These are phyloP conservation scores for Aspergillus tamarii DNA, from an alignment of 2,329 filamentous ascomycete species.

Conservation along the genomic window DNA sequence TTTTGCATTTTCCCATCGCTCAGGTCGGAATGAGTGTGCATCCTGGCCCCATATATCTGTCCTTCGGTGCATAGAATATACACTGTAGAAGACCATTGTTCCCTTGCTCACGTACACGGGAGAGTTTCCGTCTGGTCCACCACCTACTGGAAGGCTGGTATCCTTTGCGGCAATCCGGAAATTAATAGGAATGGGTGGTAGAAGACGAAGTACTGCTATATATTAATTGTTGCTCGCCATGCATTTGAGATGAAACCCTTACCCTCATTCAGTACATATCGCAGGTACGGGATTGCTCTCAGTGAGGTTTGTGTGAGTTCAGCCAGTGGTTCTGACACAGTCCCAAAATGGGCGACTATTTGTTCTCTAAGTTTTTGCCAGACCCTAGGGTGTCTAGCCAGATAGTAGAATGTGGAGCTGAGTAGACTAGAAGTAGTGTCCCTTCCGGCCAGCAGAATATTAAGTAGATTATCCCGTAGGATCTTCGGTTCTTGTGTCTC, in stretches of 20 bases:
- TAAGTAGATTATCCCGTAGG: neutral
- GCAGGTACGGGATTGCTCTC: neutral
- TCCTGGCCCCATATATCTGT: neutral
- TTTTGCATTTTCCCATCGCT: neutral
- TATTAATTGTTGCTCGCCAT: neutral
- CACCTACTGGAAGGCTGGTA: neutral
- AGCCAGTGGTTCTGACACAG: neutral
- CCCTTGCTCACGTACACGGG: neutral
- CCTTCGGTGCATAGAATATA: neutral
- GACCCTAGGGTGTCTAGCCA: neutral
- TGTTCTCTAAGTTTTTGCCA: neutral
- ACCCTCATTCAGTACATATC: neutral
- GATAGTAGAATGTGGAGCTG: neutral
- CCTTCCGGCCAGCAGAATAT: neutral
- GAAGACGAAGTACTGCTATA: neutral
- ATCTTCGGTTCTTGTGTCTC: neutral
- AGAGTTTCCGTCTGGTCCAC: neutral
- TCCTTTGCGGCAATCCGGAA: neutral
- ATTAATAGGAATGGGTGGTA: neutral
- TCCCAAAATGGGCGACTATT: neutral
- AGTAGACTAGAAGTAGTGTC: neutral
- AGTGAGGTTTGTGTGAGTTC: neutral
- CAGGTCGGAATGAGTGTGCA: constrained; percentile 1
- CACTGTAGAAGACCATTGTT: neutral
- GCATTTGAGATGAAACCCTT: too few relatives aligned